Conservation (phyloP, 495 filamentous ascomycete genomes). For the Tetracladium marchalianum region DNA sequence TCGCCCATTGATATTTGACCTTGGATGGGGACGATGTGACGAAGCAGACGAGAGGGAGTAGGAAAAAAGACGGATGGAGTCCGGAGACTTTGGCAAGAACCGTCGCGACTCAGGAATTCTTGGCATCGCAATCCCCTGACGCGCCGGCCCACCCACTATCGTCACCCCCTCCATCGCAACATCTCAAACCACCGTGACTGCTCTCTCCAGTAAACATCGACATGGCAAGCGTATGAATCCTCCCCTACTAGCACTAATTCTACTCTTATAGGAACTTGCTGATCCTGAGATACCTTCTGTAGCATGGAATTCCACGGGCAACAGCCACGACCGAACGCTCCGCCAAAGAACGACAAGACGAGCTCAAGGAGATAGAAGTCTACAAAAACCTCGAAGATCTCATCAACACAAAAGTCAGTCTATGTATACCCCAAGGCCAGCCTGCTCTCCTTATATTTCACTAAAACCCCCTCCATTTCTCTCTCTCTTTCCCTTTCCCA, state of each 20-base stretch:
- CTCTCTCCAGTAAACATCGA: slow-evolving; percentile 3
- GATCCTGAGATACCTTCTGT: slow-evolving; percentile 14
- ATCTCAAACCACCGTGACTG: background rate
- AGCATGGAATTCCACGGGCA: slow-evolving; percentile 73
- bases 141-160: slow-evolving; percentile 4
- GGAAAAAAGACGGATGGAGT: slow-evolving; percentile 17
- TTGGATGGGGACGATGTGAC: slow-evolving; percentile 11
- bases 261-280: slow-evolving; percentile 7
- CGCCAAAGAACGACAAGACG: slow-evolving; percentile 55
- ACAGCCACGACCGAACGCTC: slow-evolving; percentile 44
- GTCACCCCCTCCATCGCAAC: background rate
- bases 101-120: background rate
- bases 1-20: background rate
- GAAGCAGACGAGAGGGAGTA: slow-evolving; percentile 22
- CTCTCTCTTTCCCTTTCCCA: too few relatives aligned
- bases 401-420: slow-evolving; percentile 56
- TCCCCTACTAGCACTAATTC: background rate
- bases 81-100: background rate
- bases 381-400: slow-evolving; percentile 64
- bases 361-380: slow-evolving; percentile 65
- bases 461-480: background rate
- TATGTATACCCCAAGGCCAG: too few relatives aligned
- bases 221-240: slow-evolving; percentile 23
- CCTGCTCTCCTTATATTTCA: background rate
- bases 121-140: slow-evolving; percentile 9